Percentiles rank a stretch among this genome's conserved stretches.
Conservation (phyloP, 2,329 filamentous ascomycete species). For the Botrytis elliptica region DNA sequence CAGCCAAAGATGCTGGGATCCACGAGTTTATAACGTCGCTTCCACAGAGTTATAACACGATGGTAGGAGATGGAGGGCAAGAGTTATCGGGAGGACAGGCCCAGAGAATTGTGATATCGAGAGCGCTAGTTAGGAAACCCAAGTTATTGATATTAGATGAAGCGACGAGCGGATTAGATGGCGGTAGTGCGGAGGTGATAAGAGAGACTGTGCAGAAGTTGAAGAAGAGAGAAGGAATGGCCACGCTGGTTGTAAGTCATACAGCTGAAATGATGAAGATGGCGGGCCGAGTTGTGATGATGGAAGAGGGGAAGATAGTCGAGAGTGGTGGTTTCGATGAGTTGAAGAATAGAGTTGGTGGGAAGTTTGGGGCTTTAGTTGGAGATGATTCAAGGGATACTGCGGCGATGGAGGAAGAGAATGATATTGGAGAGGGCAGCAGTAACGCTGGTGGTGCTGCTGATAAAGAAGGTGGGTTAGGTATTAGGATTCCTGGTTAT, state of each 20-base stretch:
- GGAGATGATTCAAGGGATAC: slow-evolving; percentile 6
- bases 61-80: slow-evolving; percentile 74
- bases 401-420: background rate
- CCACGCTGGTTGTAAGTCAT: slow-evolving; percentile 81
- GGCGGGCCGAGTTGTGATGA: slow-evolving; percentile 70
- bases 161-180: slow-evolving; percentile 78
- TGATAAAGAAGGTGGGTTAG: background rate
- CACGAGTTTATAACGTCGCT: slow-evolving; percentile 75
- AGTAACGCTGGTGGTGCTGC: background rate
- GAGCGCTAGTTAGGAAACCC: slow-evolving; percentile 71
- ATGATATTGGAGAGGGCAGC: slow-evolving; percentile 3
- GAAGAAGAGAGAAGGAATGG: slow-evolving; percentile 48
- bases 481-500: background rate
- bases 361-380: slow-evolving; percentile 32
- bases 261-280: slow-evolving; percentile 81
- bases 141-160: slow-evolving; percentile 80
- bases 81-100: slow-evolving; percentile 77
- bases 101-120: slow-evolving; percentile 77
- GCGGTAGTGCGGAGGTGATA: slow-evolving; percentile 62
- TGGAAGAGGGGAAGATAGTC: slow-evolving; percentile 65
- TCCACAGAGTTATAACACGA: slow-evolving; percentile 67
- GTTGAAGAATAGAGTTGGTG: slow-evolving; percentile 43
- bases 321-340: slow-evolving; percentile 66
- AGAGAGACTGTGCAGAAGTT: slow-evolving; percentile 60
- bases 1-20: slow-evolving; percentile 62